A percentile compares a stretch with the other conserved stretches of the same genome.
Evolutionary conservation across 2,329 filamentous ascomycete species (phyloP).

Genomic region (Xylaria sp.): DNA sequence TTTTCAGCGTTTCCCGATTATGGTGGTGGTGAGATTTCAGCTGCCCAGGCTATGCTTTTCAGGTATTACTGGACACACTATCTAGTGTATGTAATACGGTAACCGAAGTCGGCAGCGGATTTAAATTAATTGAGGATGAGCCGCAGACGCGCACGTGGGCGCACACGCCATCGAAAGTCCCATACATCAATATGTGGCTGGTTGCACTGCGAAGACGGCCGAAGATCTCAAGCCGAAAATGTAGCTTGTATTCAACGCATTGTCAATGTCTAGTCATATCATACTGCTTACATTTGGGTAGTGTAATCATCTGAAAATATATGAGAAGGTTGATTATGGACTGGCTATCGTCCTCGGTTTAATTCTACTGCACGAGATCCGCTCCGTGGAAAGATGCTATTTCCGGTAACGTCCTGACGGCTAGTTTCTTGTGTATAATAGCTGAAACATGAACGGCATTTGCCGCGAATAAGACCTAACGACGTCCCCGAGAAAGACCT

Average conservation of each 20-base stretch:
- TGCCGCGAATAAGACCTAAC: no score
- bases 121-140: not conserved
- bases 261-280: not conserved
- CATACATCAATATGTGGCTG: slow-evolving; percentile 1
- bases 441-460: no score
- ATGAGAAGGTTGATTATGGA: not conserved
- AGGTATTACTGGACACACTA: not conserved
- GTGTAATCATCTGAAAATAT: not conserved
- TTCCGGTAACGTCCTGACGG: not conserved
- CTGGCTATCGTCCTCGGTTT: not conserved
- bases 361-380: not conserved
- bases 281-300: not conserved
- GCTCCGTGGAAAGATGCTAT: not conserved
- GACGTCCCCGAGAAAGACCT: not conserved
- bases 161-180: not conserved
- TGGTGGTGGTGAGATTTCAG: not conserved
- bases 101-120: not conserved
- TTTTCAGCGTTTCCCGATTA: no score
- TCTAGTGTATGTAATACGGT: not conserved
- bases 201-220: not conserved
- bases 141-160: not conserved
- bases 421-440: not conserved
- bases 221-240: not conserved
- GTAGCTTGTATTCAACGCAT: not conserved
- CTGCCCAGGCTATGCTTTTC: not conserved